These are phyloP conservation scores for Wakefieldia striispora DNA, from an alignment of 768 basidiomycete species.

Conservation along the genomic window DNA sequence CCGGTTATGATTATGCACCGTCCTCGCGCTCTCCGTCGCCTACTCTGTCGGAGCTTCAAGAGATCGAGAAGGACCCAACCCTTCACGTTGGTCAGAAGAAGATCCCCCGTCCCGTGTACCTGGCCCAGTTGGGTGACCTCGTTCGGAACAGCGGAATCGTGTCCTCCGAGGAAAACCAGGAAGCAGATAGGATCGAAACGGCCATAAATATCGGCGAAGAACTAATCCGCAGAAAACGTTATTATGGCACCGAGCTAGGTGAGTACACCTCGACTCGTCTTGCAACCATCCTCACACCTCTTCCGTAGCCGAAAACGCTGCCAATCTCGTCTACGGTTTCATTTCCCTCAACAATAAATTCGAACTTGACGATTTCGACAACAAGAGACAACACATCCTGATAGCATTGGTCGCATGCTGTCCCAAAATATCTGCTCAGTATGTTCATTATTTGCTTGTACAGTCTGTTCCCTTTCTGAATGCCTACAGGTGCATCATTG, in stretches of 20 bases:
- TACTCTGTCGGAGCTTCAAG: constrained; percentile 74
- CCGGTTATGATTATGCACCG: constrained; percentile 69
- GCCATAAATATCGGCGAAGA: constrained; percentile 78
- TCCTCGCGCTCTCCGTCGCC: constrained; percentile 78
- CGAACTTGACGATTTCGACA: constrained; percentile 76
- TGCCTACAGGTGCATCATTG: constrained; percentile 65
- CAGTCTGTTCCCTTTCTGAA: not conserved
- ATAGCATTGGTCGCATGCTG: constrained; percentile 79
- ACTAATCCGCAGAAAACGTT: constrained; percentile 78
- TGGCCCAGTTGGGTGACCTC: constrained; percentile 77
- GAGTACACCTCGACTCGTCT: not conserved
- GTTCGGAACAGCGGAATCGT: constrained; percentile 58
- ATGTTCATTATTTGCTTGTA: constrained; percentile 28
- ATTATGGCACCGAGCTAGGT: constrained; percentile 90
- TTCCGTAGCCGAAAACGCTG: constrained; percentile 83
- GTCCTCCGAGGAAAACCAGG: constrained; percentile 54
- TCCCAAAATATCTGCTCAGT: constrained; percentile 81
- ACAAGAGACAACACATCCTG: constrained; percentile 71
- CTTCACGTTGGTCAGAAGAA: constrained; percentile 69
- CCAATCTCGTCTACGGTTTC: constrained; percentile 72
- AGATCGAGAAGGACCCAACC: constrained; percentile 84
- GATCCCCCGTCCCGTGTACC: constrained; percentile 82
- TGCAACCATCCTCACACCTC: constrained; percentile 1
- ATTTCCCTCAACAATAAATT: constrained; percentile 80
- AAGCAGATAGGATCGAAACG: constrained; percentile 78